Base-by-base conservation (phyloP, 2,329 filamentous ascomycete genomes). In the Exophiala bonariae region DNA sequence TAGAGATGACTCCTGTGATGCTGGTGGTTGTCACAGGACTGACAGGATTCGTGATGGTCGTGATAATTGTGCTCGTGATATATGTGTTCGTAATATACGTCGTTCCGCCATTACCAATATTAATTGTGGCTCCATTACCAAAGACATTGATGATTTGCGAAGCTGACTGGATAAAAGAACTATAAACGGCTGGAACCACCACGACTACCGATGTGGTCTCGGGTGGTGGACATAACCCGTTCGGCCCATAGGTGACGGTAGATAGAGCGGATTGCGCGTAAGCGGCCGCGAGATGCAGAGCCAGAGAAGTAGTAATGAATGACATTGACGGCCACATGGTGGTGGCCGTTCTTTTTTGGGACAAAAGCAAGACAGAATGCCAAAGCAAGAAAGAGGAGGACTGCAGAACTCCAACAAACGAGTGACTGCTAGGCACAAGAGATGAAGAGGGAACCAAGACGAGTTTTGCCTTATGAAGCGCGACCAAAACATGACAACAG, bases 141-240 rank as follows among this genome's bases (percentile, higher is more conserved):
- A 49, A 54, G 22, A 58, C 38, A 36, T 56, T 56, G 35, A 54
- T 30, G 35, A 56, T 56, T 32, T 50, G 45, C n/a, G 50, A 49
- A 20, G 50, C 53, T 18, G 55, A 54, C 23, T 58, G 41, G 40
- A 54, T 52, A 32, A 56, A 49, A n/a, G 50, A 51, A 43, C 53
- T 56, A 48, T 56, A 58, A 31, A 42, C 41, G 13, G 36, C 52
- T 31, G 48, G 32, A 39, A 51, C 48, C 39, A 55, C 48, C 40
- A 55, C 45, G 19, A 53, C 46, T 33, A 50, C 41, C 31, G 45
- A 49, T 31, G 48, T 55, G 35, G 48, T 34, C 5, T 41, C 39
- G 14, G 52, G 52, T n/a, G 39, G 41, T 9, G 52, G 48, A 39
- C 52, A 55, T 22, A 23, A 35, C 13, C 52, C 52, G 41, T 32